These are phyloP conservation scores for Chrysoporthe deuterocubensis DNA, from an alignment of 2,329 filamentous ascomycete species.

Conservation along the genomic window DNA sequence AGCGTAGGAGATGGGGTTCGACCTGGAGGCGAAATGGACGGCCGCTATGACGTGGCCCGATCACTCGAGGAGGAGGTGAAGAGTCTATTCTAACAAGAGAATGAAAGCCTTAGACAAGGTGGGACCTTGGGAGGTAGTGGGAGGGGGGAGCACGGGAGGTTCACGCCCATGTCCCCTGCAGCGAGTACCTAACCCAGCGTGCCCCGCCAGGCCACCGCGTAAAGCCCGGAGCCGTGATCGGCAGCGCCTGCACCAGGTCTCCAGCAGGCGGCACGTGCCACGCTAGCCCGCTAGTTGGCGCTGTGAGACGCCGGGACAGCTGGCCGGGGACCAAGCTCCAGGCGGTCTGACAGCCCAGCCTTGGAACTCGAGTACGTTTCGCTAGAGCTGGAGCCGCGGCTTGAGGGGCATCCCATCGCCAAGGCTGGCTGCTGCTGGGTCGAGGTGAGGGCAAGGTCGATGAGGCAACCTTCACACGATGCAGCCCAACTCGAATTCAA, in stretches of 20 bases:
- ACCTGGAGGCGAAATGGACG: neutral
- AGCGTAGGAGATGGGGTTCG: neutral
- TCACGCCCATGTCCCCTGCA: too few relatives aligned
- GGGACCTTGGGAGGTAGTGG: too few relatives aligned
- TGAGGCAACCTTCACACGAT: constrained; percentile 9
- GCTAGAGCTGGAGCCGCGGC: constrained; percentile 7
- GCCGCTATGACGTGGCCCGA: neutral
- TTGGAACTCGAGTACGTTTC: neutral
- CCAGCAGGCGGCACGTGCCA: neutral
- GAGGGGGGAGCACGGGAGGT: too few relatives aligned
- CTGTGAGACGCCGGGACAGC: neutral
- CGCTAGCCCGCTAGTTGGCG: neutral
- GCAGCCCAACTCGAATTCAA: neutral
- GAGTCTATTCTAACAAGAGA: neutral
- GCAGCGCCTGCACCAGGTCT: neutral
- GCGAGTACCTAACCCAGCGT: too few relatives aligned
- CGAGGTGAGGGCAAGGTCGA: too few relatives aligned
- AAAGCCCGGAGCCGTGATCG: neutral
- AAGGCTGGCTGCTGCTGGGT: neutral
- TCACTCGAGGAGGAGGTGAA: neutral
- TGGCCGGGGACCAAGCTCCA: neutral
- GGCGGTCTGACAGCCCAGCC: neutral
- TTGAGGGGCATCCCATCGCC: neutral
- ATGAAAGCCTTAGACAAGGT: too few relatives aligned
- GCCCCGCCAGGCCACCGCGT: too few relatives aligned